phyloP scores from a whole-genome alignment of 768 basidiomycete species.

The Hydnomerulius pinastri region DNA sequence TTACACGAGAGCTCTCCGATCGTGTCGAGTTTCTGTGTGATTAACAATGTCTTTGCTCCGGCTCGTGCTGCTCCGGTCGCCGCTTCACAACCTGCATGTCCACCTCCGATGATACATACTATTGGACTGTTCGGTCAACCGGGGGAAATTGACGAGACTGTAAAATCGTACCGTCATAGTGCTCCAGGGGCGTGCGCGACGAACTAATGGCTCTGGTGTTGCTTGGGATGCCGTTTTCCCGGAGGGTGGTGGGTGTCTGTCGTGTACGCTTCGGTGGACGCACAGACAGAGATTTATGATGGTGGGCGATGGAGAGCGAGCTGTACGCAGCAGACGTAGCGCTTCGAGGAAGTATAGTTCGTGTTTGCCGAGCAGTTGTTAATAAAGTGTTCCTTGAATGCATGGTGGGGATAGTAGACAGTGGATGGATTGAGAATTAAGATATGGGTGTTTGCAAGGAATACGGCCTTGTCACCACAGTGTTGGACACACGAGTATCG shows the following conservation, averaged over 20 bases:
- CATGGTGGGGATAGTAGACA: conserved; percentile 4
- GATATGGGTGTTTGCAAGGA: too few species aligned
- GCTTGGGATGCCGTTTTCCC: neutral
- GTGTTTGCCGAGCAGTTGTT: conserved; percentile 8
- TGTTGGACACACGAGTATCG: too few species aligned
- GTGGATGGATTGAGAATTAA: neutral
- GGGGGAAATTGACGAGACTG: conserved; percentile 16
- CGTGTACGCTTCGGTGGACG: neutral
- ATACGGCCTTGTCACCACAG: neutral
- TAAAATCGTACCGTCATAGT: conserved; percentile 26
- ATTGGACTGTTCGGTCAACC: conserved; percentile 44
- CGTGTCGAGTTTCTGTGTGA: conserved; percentile 81
- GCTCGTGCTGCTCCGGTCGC: conserved; percentile 83
- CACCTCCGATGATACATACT: conserved; percentile 89
- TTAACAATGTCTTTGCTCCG: conserved; percentile 76
- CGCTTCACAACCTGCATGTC: conserved; percentile 93
- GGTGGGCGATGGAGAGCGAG: neutral
- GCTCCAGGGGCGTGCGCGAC: neutral
- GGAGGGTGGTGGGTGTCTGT: neutral
- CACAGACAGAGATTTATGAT: neutral
- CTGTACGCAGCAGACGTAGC: neutral
- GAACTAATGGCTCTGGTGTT: conserved; percentile 2
- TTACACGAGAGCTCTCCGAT: conserved; percentile 90
- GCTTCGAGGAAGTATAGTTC: neutral
- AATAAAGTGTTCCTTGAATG: neutral